Percentiles rank a stretch among this genome's conserved stretches.
Conservation (phyloP, 2,329 filamentous ascomycete genomes). For the Ascochyta viciae-villosae region DNA sequence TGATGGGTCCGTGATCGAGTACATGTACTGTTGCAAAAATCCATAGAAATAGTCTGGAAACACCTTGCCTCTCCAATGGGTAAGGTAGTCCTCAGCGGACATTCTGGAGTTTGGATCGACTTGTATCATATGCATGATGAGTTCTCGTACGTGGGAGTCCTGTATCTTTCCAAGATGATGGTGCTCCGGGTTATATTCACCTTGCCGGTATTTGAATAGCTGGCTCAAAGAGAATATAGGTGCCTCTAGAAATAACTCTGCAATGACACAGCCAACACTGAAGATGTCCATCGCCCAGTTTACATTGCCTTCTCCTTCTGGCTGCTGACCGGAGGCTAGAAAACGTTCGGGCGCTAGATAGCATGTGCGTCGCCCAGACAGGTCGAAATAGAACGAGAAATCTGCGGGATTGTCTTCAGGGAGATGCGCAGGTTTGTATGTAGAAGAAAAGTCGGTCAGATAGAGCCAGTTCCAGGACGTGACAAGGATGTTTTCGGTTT, state of each 20-base stretch:
- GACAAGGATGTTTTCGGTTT: constrained; percentile 94
- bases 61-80: constrained; percentile 89
- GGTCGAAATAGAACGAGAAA: constrained; percentile 98
- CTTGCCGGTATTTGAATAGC: constrained; percentile 90
- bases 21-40: constrained; percentile 98
- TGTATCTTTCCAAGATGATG: constrained; percentile 85
- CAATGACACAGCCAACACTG: constrained; percentile 94
- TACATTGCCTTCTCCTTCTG: constrained; percentile 67
- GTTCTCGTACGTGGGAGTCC: constrained; percentile 82
- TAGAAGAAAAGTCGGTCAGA: constrained; percentile 93
- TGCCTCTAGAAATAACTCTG: constrained; percentile 91
- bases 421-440: constrained; percentile 91
- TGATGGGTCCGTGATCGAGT: constrained; percentile 88
- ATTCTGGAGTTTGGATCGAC: constrained; percentile 90
- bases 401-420: constrained; percentile 97
- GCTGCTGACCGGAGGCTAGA: constrained; percentile 71
- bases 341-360: constrained; percentile 96
- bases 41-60: constrained; percentile 98
- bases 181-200: constrained; percentile 87
- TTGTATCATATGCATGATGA: constrained; percentile 96
- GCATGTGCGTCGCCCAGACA: constrained; percentile 87
- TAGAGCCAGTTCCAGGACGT: constrained; percentile 99
- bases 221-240: constrained; percentile 98
- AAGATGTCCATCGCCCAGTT: constrained; percentile 99
- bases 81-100: constrained; percentile 90